These are phyloP conservation scores for Hortaea werneckii DNA, from an alignment of 2,329 filamentous ascomycete species.

Conservation along the genomic window DNA sequence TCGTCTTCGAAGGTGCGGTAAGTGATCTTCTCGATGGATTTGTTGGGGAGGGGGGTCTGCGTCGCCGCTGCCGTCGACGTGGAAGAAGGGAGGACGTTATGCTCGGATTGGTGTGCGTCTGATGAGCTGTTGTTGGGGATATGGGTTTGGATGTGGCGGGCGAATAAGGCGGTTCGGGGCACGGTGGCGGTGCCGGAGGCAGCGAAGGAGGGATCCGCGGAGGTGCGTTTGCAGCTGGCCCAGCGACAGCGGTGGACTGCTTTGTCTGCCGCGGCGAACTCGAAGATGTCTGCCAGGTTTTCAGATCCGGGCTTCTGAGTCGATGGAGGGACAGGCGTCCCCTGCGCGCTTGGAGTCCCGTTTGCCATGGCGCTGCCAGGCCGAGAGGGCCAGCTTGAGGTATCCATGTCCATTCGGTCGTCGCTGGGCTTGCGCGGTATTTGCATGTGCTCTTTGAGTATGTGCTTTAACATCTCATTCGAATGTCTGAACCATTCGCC, in stretches of 20 bases:
- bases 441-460: slow-evolving; percentile 54
- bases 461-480: slow-evolving; percentile 62
- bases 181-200: slow-evolving; percentile 1
- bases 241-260: slow-evolving; percentile 53
- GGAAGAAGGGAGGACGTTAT: neutral
- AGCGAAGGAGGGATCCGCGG: slow-evolving; percentile 17
- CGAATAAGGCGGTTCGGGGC: slow-evolving; percentile 19
- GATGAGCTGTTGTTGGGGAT: slow-evolving; percentile 38
- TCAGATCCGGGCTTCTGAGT: neutral
- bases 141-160: slow-evolving; percentile 57
- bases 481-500: slow-evolving; percentile 51
- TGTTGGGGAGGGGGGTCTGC: neutral
- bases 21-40: slow-evolving; percentile 17
- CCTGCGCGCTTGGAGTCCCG: slow-evolving; percentile 10
- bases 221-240: slow-evolving; percentile 54
- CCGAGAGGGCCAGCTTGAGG: slow-evolving; percentile 4
- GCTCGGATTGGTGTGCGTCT: slow-evolving; percentile 1
- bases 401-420: slow-evolving; percentile 41
- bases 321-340: slow-evolving; percentile 2
- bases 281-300: slow-evolving; percentile 10
- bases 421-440: slow-evolving; percentile 40
- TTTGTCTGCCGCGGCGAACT: slow-evolving; percentile 20
- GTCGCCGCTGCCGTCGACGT: neutral
- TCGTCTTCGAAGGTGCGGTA: slow-evolving; percentile 42
- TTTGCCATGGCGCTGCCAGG: slow-evolving; percentile 7